A percentile compares a stretch with the other conserved stretches of the same genome.
phyloP scores from a whole-genome alignment of 768 basidiomycete species.

The Leccinum incarnatum region DNA sequence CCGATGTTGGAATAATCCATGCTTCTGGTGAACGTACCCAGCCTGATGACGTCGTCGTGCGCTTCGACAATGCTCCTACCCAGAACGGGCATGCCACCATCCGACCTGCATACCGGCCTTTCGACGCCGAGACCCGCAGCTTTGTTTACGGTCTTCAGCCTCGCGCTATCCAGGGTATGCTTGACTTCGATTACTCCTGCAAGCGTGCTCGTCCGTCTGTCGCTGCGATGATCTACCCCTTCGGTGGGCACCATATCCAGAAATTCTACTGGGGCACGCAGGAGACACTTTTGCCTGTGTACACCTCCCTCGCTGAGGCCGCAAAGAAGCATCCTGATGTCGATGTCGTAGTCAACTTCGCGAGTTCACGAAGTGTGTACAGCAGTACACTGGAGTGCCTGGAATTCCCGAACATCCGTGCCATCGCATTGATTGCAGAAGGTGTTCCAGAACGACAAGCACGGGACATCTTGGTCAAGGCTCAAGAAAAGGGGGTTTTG shows the following conservation, averaged over 20 bases:
- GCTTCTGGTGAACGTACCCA: constrained; percentile 80
- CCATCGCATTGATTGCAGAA: constrained; percentile 94
- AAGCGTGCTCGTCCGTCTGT: constrained; percentile 88
- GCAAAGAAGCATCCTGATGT: constrained; percentile 93
- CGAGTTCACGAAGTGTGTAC: constrained; percentile 91
- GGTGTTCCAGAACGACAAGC: constrained; percentile 99
- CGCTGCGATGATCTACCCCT: constrained; percentile 99
- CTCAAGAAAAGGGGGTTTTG: constrained; percentile 80
- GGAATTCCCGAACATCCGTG: constrained; percentile 39
- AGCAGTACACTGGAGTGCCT: constrained; percentile 91
- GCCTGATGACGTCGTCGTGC: constrained; percentile 84
- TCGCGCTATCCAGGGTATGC: constrained; percentile 96
- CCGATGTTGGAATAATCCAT: constrained; percentile 68
- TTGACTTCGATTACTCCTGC: constrained; percentile 99
- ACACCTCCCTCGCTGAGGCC: constrained; percentile 88
- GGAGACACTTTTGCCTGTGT: constrained; percentile 97
- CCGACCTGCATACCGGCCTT: constrained; percentile 86
- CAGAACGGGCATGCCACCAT: constrained; percentile 33
- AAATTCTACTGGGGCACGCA: constrained; percentile 99
- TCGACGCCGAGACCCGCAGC: constrained; percentile 90
- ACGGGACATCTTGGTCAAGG: constrained; percentile 89
- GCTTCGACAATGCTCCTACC: constrained; percentile 56
- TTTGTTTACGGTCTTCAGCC: constrained; percentile 99
- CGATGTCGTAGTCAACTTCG: constrained; percentile 98
- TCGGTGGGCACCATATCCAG: constrained; percentile 99